Base-by-base conservation (phyloP, 2,329 filamentous ascomycete species). In the Xylariaceae sp. region DNA sequence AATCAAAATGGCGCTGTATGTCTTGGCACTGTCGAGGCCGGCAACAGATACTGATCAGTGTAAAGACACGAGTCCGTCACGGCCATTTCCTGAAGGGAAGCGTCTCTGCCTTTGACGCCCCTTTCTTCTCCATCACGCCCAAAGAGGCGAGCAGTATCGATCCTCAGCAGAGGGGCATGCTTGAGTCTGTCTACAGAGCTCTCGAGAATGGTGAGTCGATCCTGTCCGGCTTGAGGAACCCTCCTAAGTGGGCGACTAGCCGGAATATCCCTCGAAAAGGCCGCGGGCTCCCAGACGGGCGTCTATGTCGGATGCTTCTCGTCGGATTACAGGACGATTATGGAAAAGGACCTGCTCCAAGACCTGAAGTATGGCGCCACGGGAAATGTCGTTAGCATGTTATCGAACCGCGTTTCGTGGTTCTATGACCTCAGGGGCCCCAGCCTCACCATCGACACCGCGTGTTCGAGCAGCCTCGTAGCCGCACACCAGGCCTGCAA, bases 391-490 rank as follows among this genome's bases (percentile, higher is more conserved):
- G 38, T 41, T 12, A 42, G 36, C 40, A 44, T 47, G 38, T 26
- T 44, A 16, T 35, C 43, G 16, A 41, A 43, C 21, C 36, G 43
- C 12, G 31, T 45, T 13, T 45, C 44, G 17, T 43, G 37, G 31
- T 44, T 45, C 29, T 47, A 43, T 31, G 37, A 44, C 23, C 33
- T 46, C 5, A 42, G 32, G 6, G 45, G 47, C 5, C 40, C 40
- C 2, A 41, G 38, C 29, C 36, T 49, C 13, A 40, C 39, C 4
- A 37, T 50, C n/a, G 47, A 50, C 15, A 49, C 45, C 8, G 50
- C 47, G 21, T 54, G 51, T 31, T 50, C 46, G 8, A 47, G 43
- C 16, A 48, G 47, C n/a, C 33, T 52, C 3, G 45, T 50, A 6
- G 40, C 45, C 12, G 19, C 36, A 26, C 36, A 42, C 19, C 19